These are phyloP conservation scores for Vitis hybrid DNA, from an alignment of 177 flowering plant species.

Conservation along the genomic window DNA sequence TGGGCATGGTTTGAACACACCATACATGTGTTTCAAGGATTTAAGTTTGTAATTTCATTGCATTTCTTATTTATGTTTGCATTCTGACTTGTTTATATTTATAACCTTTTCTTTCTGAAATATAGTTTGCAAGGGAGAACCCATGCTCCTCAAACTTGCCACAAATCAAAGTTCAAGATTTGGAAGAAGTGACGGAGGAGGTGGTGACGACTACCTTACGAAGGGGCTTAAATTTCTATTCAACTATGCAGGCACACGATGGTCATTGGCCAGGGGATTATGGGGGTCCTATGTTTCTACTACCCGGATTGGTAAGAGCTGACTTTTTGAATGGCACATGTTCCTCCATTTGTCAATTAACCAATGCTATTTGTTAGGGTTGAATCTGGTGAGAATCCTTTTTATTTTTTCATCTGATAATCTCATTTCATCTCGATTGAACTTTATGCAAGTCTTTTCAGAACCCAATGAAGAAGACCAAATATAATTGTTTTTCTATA, in stretches of 20 bases:
- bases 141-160: slow-evolving; percentile 4
- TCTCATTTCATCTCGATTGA: too few species aligned
- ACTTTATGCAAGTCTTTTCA: too few species aligned
- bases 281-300: slow-evolving; percentile 46
- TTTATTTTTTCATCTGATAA: too few species aligned
- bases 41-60: too few species aligned
- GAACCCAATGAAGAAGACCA: too few species aligned
- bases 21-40: not conserved
- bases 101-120: not conserved
- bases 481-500: not conserved
- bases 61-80: too few species aligned
- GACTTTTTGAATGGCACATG: not conserved
- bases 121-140: slow-evolving; percentile 31
- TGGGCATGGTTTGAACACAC: not conserved
- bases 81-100: too few species aligned
- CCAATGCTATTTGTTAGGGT: too few species aligned
- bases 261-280: slow-evolving; percentile 50
- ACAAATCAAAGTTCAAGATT: too few species aligned
- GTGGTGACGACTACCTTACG: slow-evolving; percentile 24
- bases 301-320: slow-evolving; percentile 39
- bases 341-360: not conserved
- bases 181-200: slow-evolving; percentile 23
- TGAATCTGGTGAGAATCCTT: too few species aligned
- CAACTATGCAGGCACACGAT: slow-evolving; percentile 38
- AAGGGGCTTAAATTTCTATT: slow-evolving; percentile 32